These are phyloP conservation scores for Chlamydomonas asymmetrica DNA, from an alignment of 139 green algal species.

Conservation along the genomic window DNA sequence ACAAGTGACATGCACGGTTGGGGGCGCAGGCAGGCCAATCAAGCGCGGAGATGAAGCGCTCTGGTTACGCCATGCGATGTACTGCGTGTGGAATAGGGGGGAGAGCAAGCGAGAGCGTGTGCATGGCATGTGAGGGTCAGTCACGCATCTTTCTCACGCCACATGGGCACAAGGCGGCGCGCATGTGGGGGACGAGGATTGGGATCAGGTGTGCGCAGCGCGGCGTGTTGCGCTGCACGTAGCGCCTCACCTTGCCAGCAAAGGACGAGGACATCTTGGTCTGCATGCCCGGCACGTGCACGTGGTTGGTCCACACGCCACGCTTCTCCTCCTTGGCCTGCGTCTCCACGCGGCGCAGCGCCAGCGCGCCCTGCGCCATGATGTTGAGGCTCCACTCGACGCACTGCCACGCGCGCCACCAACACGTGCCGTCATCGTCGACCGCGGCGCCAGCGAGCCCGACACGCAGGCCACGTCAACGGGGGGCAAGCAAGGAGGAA, in stretches of 20 bases:
- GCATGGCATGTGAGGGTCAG: neutral
- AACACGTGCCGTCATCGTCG: neutral
- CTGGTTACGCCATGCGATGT: no score
- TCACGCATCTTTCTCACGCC: neutral
- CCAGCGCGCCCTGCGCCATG: conserved; percentile 65
- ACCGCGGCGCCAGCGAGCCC: neutral
- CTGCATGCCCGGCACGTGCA: conserved; percentile 46
- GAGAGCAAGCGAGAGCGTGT: neutral
- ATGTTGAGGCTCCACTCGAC: conserved; percentile 87
- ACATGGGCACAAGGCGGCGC: no score
- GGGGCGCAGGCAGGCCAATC: no score
- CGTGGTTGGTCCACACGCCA: conserved; percentile 84
- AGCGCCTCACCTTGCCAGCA: conserved; percentile 72
- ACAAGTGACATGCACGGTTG: no score
- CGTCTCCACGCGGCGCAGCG: conserved; percentile 81
- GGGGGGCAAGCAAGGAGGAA: no score
- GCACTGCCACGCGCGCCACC: conserved; percentile 16
- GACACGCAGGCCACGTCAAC: no score
- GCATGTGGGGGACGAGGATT: no score
- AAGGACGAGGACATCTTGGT: conserved; percentile 79
- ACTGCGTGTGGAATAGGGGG: neutral
- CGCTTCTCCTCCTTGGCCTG: conserved; percentile 71
- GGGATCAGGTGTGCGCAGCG: no score
- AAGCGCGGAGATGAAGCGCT: no score
- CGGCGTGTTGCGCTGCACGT: no score